Conservation (phyloP, 1,284 basidiomycete species). For the Volvariella volvacea region DNA sequence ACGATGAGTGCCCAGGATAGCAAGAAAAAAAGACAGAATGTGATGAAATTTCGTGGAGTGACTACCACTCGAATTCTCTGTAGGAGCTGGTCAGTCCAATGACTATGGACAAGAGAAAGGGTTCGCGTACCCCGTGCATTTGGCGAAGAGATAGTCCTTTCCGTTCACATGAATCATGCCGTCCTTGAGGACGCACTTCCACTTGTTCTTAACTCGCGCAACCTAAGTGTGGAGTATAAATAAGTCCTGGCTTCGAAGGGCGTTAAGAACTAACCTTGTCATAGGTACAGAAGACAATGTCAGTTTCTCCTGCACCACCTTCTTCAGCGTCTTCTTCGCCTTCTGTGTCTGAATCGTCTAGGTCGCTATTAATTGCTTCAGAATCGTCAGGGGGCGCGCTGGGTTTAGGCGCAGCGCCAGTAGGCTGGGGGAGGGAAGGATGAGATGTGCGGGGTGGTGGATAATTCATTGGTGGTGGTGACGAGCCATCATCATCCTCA, state of each 20-base stretch:
- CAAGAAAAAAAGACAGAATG: neutral
- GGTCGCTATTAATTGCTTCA: conserved; percentile 93
- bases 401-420: conserved; percentile 24
- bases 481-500: conserved; percentile 48
- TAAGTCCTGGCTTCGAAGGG: neutral
- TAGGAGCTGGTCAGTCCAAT: conserved; percentile 1
- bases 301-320: conserved; percentile 65
- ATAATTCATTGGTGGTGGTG: conserved; percentile 49
- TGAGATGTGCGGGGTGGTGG: conserved; percentile 60
- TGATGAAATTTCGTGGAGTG: no score
- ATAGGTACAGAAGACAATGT: conserved; percentile 98
- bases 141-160: conserved; percentile 95
- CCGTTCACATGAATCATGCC: conserved; percentile 98
- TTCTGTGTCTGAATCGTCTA: conserved; percentile 90
- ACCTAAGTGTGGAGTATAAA: conserved; percentile 46
- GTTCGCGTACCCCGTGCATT: conserved; percentile 76
- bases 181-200: conserved; percentile 99
- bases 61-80: conserved; percentile 45
- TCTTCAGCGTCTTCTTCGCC: conserved; percentile 68
- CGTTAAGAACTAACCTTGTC: conserved; percentile 71
- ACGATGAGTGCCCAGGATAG: neutral
- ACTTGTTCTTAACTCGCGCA: conserved; percentile 98
- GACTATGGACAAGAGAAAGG: conserved; percentile 1
- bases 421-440: conserved; percentile 50
- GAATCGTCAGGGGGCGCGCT: conserved; percentile 39